A percentile compares a stretch with the other conserved stretches of the same genome.
Conservation (phyloP, 306 rosid species). For the Delonix regia region DNA sequence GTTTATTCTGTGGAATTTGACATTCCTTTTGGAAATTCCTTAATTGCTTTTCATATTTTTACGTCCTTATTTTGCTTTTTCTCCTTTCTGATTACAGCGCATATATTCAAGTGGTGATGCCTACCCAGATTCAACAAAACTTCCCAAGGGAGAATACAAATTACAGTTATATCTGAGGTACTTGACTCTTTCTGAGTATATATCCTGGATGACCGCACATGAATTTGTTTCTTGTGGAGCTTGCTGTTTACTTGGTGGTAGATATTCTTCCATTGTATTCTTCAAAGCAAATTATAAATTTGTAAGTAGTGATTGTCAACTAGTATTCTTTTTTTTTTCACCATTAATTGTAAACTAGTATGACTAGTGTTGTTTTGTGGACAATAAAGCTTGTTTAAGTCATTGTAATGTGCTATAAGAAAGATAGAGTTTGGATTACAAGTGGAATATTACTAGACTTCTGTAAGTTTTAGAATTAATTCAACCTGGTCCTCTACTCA, state of each 20-base stretch:
- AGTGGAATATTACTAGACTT: slow-evolving; percentile 29
- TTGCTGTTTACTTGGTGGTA: slow-evolving; percentile 12
- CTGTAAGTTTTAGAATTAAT: slow-evolving; percentile 16
- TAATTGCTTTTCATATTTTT: slow-evolving; percentile 30
- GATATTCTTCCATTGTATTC: slow-evolving; percentile 16
- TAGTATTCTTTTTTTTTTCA: too few relatives aligned
- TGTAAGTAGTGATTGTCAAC: slow-evolving; percentile 11
- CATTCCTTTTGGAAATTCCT: slow-evolving; percentile 15
- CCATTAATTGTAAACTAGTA: slow-evolving; percentile 8
- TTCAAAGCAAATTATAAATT: slow-evolving; percentile 17
- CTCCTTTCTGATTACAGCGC: slow-evolving; percentile 56
- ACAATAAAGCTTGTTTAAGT: slow-evolving; percentile 24
- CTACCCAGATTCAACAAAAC: slow-evolving; percentile 75
- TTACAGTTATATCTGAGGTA: slow-evolving; percentile 84
- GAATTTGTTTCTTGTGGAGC: slow-evolving; percentile 23
- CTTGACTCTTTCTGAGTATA: slow-evolving; percentile 35
- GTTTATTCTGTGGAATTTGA: slow-evolving; percentile 21
- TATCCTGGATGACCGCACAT: slow-evolving; percentile 26
- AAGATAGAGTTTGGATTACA: slow-evolving; percentile 21
- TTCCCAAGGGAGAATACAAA: slow-evolving; percentile 93
- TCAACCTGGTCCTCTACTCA: slow-evolving; percentile 18
- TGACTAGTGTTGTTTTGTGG: slow-evolving; percentile 13
- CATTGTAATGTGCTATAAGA: slow-evolving; percentile 21
- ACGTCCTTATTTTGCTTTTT: slow-evolving; percentile 19
- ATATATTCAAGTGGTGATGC: slow-evolving; percentile 82